Evolutionary conservation across 805 yeast genomes (phyloP).

Genomic region (Pichia phayaonensis): DNA sequence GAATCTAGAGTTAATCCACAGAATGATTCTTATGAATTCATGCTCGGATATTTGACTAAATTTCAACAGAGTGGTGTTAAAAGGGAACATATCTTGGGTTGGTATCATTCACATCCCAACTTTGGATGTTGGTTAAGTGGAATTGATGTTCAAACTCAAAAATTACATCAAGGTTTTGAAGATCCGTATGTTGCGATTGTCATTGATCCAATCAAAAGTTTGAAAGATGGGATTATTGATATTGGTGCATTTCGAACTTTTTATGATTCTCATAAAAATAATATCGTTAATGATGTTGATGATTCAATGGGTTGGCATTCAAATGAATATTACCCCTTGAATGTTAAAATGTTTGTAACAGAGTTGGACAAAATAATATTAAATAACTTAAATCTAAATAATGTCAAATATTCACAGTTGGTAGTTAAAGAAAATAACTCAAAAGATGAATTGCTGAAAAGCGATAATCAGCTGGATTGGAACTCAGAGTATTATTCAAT

Average conservation of each 20-base stretch:
- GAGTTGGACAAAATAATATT: conserved; percentile 41
- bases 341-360: conserved; percentile 52
- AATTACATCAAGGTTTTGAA: conserved; percentile 76
- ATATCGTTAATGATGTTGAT: neutral
- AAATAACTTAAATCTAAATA: conserved; percentile 13
- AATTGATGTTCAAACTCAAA: conserved; percentile 87
- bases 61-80: conserved; percentile 39
- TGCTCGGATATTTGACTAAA: conserved; percentile 72
- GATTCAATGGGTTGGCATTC: conserved; percentile 65
- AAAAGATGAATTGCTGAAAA: neutral
- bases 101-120: conserved; percentile 98
- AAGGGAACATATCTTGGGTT: conserved; percentile 79
- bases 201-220: conserved; percentile 71
- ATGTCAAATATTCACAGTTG: neutral
- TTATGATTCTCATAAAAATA: conserved; percentile 17
- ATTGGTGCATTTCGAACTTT: conserved; percentile 86
- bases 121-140: conserved; percentile 96
- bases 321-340: conserved; percentile 58
- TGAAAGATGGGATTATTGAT: conserved; percentile 56
- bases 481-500: conserved; percentile 1
- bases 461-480: neutral
- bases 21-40: conserved; percentile 88
- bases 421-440: neutral
- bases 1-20: conserved; percentile 95
- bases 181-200: conserved; percentile 90